phyloP scores from a whole-genome alignment of 208 protist genomes.

The Trichomonas vaginalis region DNA sequence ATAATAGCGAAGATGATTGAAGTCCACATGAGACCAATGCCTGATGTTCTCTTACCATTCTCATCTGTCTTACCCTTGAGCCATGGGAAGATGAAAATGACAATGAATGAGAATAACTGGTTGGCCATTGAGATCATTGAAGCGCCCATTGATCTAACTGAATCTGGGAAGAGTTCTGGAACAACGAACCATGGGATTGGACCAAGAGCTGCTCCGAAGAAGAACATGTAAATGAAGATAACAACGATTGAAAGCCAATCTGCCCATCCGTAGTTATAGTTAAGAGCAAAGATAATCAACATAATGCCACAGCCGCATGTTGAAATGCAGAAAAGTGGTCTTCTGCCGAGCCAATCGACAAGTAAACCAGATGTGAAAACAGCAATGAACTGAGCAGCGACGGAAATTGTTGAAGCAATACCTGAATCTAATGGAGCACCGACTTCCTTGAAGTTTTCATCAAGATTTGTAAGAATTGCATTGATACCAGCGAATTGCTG shows the following conservation, averaged over 20 bases:
- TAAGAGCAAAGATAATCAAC: background rate
- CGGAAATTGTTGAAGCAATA: background rate
- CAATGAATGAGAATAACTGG: background rate
- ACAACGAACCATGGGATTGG: constrained; percentile 14
- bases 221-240: background rate
- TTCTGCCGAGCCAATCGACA: background rate
- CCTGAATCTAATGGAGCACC: background rate
- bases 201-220: no score
- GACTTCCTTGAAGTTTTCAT: background rate
- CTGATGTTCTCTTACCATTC: background rate
- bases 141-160: background rate
- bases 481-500: constrained; percentile 23
- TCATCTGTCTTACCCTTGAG: background rate
- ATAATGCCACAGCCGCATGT: background rate
- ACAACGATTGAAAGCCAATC: background rate
- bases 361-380: background rate
- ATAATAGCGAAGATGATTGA: background rate
- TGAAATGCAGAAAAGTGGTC: background rate
- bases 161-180: background rate
- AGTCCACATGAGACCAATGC: background rate
- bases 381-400: background rate
- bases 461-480: constrained; percentile 13
- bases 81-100: background rate
- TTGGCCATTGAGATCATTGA: background rate
- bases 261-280: background rate